Conservation (phyloP, 75 land plant genomes). For the Gnetum montanum region DNA sequence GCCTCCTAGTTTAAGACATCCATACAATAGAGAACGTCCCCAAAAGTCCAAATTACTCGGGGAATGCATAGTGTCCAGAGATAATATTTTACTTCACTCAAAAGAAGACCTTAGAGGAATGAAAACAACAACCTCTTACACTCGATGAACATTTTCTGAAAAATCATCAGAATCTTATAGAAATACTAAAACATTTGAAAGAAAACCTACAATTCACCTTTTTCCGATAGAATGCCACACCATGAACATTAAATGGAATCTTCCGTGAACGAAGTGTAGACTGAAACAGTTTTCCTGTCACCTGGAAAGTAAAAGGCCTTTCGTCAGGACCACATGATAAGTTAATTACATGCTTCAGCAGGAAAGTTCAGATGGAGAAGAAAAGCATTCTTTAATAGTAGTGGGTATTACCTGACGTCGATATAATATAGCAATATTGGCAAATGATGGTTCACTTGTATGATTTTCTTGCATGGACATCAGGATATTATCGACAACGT, state of each 20-base stretch:
- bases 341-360: not conserved
- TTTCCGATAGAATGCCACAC: conserved; percentile 94
- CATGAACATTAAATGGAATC: conserved; percentile 93
- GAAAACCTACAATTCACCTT: conserved; percentile 69
- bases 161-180: too few species aligned
- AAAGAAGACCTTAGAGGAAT: too few species aligned
- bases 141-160: too few species aligned
- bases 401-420: conserved; percentile 80
- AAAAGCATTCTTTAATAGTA: too few species aligned
- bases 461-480: conserved; percentile 35
- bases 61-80: too few species aligned
- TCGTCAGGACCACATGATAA: not conserved
- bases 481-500: conserved; percentile 81
- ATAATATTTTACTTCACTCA: too few species aligned
- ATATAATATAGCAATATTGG: conserved; percentile 74
- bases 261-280: conserved; percentile 63
- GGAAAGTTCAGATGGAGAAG: conserved; percentile 3
- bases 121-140: too few species aligned
- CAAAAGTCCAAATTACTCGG: too few species aligned
- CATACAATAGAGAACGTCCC: too few species aligned
- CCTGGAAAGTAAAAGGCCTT: conserved; percentile 24
- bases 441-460: conserved; percentile 29
- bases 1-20: too few species aligned
- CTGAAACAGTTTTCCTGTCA: conserved; percentile 86
- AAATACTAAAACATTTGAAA: too few species aligned